Evolutionary conservation across 176 grass and related monocot species (phyloP), one percentile per base, ranked within the genome.

Genomic region (Miscanthus lutarioriparius): DNA sequence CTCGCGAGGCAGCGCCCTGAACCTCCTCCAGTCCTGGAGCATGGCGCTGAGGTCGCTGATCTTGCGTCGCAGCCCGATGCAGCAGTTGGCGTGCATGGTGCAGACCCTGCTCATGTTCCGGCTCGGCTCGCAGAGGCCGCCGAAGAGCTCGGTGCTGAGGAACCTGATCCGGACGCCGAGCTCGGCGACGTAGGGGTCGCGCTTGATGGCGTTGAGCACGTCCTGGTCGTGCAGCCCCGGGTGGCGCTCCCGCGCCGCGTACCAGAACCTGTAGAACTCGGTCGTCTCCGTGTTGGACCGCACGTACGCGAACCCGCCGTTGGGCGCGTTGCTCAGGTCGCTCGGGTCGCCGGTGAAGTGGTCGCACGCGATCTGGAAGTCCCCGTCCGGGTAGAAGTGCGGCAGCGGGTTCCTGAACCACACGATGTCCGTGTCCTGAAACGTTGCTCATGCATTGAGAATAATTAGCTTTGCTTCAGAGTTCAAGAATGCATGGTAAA

Each of bases 51-150:
- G 83, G 70, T 95, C 93, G 32, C 77, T 32, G 70, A 95, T 67
- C 85, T 92, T 95, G 39, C 85, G 76, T 3, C 51, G 28, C n/a
- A 95, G 86, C 0, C 90, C 85, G 58, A 95, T 76, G 82, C 93
- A 95, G 80, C 93, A 95, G 76, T 97, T 97, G 28, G 92, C 90
- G 87, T 97, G 92, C 88, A 97, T 83, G 25, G 95, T 97, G 35
- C 82, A 90, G 36, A 97, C 86, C 25, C 86, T 45, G 61, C 80
- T 80, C 47, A 89, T 58, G 77, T 88, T 81, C 10, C 78, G 80
- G 77, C 90, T 89, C 12, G 74, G 79, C 61, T 92, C 67, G 83
- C 95, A 97, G 67, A 97, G 69, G 15, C 92, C 95, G 3, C 86
- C 88, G 61, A 97, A 94, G 85, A 86, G 61, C 5, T 84, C 83